Evolutionary conservation across 495 filamentous ascomycete species (phyloP).

Genomic region (Aspergillus sclerotiicarbonarius): DNA sequence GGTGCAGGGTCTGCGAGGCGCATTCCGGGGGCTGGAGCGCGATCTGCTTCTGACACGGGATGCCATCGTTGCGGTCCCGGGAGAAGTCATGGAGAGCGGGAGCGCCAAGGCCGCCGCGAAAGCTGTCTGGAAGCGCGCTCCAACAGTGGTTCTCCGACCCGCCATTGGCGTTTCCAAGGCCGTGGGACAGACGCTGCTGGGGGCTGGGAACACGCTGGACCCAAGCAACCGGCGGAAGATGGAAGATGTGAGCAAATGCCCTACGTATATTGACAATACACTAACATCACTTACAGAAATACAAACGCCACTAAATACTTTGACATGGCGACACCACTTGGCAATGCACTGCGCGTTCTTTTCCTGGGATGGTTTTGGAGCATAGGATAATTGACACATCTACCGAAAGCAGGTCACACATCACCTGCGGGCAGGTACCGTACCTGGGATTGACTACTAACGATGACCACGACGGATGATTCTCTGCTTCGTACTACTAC

Average conservation of each 20-base stretch:
- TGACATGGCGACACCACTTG: neutral
- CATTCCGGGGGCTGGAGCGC: constrained; percentile 75
- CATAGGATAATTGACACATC: neutral
- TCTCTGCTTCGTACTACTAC: no score
- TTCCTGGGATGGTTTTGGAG: neutral
- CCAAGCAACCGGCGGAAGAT: constrained; percentile 75
- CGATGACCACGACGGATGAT: no score
- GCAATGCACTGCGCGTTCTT: neutral
- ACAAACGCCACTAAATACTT: constrained; percentile 39
- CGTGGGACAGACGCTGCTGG: constrained; percentile 82
- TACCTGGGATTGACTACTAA: no score
- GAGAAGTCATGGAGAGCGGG: constrained; percentile 82
- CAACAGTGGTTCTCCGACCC: constrained; percentile 86
- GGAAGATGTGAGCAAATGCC: constrained; percentile 72
- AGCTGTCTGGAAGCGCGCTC: constrained; percentile 77
- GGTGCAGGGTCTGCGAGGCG: constrained; percentile 78
- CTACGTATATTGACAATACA: neutral
- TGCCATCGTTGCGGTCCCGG: constrained; percentile 92
- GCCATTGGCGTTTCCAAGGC: constrained; percentile 89
- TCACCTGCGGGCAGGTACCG: constrained; percentile 6
- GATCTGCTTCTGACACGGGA: constrained; percentile 82
- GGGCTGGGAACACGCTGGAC: constrained; percentile 91
- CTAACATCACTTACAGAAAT: constrained; percentile 32
- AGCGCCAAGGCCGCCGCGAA: constrained; percentile 78
- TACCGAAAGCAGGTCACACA: neutral